Base-by-base conservation (phyloP, 306 rosid genomes). In the Trifolium pratense region DNA sequence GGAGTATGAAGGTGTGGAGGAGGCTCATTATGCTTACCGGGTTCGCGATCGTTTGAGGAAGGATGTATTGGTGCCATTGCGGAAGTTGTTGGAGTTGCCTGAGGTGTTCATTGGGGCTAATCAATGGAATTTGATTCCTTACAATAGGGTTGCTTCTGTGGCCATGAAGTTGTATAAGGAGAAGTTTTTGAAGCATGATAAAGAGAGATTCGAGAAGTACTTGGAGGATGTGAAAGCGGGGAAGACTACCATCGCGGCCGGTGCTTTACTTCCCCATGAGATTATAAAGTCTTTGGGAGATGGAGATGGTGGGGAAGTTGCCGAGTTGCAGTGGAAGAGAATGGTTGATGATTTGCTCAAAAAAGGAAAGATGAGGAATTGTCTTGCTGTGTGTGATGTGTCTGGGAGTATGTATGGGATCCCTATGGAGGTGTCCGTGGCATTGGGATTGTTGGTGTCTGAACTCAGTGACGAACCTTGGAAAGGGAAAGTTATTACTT, bases 261-360 rank as follows among this genome's bases (percentile, higher is more conserved):
- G 93, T 2, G 97, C 97, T 0, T 55, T 88, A 78, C 88, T 88
- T 53, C 96, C 91, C 0, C 93, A 88, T 37, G 80, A 90, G 78
- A 86, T 88, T 17, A 62, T 86, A 1, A 13, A 0, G 1, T 82
- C 84, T 1, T 49, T 86, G 62, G 0, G 2, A 3, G 66, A 62
- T 6, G 62, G 16, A 0, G 86, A 70, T 45, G 89, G 75, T 0
- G 86, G 84, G 2, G 49, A 74, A 25, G 88, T 90, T 6, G 91
- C 87, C 1, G 92, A 88, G 78, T 81, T 88, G 12, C 97, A 91
- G 13, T 91, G 97, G 93, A 82, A 76, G 73, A 88, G 92, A 68
- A 79, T 88, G 83, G 88, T 88, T 67, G 84, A 84, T 5, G 90
- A 88, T 39, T 7, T 85, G 74, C 45, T 36, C 15, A 78, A 78